phyloP scores from a whole-genome alignment of 208 protist species.

The Acanthamoeba rhysodes region DNA sequence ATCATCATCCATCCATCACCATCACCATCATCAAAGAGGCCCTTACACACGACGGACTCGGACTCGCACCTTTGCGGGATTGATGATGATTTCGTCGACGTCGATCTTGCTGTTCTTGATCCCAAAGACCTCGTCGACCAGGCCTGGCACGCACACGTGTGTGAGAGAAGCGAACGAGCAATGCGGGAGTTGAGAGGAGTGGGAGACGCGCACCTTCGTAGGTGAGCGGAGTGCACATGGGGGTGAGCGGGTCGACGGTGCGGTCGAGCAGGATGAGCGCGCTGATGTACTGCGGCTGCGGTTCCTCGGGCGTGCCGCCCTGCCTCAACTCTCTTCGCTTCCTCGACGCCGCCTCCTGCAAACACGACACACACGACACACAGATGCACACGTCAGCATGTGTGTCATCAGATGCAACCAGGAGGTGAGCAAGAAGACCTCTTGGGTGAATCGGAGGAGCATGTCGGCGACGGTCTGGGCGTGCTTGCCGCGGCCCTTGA shows the following conservation, averaged over 20 bases:
- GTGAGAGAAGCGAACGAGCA: background rate
- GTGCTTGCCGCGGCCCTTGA: conserved; percentile 28
- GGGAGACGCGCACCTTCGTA: conserved; percentile 12
- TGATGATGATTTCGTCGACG: background rate
- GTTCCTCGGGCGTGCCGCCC: conserved; percentile 1
- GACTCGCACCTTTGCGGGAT: background rate
- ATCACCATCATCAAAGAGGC: no score
- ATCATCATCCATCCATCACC: no score
- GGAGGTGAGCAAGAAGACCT: background rate
- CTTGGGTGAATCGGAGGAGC: conserved; percentile 28
- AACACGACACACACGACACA: background rate
- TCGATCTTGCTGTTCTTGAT: conserved; percentile 52
- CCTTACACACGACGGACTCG: background rate
- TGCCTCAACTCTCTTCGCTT: conserved; percentile 21
- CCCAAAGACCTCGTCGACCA: conserved; percentile 58
- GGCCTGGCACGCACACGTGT: background rate
- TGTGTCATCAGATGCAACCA: no score
- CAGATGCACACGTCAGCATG: background rate
- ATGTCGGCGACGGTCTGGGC: conserved; percentile 53
- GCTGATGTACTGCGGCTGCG: conserved; percentile 25
- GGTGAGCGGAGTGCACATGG: conserved; percentile 64
- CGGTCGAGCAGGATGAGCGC: conserved; percentile 51
- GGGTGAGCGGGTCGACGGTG: conserved; percentile 27
- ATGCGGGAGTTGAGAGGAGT: background rate
- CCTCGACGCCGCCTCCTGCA: conserved; percentile 11